Conservation (phyloP, 352 stramenopile species). For the Elongisporangium anandrum region DNA sequence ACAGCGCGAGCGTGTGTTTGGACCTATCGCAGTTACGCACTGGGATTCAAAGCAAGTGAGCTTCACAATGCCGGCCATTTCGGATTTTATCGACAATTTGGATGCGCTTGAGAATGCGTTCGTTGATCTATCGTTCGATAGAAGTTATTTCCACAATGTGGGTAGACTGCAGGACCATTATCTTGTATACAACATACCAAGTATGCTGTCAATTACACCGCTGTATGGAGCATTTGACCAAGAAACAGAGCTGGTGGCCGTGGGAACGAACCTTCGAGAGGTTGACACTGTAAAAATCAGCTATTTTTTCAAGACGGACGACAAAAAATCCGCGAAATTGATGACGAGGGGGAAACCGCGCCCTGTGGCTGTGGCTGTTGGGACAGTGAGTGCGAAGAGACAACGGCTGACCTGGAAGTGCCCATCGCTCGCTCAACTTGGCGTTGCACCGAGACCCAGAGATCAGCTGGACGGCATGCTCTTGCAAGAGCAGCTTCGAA, state of each 20-base stretch:
- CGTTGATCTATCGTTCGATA: conserved; percentile 60
- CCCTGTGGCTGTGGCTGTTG: conserved; percentile 19
- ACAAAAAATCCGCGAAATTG: conserved; percentile 7
- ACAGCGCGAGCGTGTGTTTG: conserved; percentile 17
- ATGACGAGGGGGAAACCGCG: background rate
- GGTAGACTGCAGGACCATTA: conserved; percentile 50
- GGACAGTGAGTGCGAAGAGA: conserved; percentile 32
- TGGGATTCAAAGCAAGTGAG: conserved; percentile 38
- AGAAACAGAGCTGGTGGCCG: conserved; percentile 40
- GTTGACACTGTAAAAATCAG: conserved; percentile 38
- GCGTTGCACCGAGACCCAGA: background rate
- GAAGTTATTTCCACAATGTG: conserved; percentile 33
- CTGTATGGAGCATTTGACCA: conserved; percentile 42
- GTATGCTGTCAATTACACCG: conserved; percentile 36
- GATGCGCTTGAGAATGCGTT: conserved; percentile 20
- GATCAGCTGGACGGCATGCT: conserved; percentile 28
- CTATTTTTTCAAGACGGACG: conserved; percentile 22
- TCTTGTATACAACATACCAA: conserved; percentile 53
- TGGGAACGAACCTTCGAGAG: conserved; percentile 32
- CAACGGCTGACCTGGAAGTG: conserved; percentile 50
- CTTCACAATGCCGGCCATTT: conserved; percentile 40
- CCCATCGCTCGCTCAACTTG: conserved; percentile 25
- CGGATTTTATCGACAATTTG: conserved; percentile 22
- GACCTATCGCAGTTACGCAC: conserved; percentile 26
- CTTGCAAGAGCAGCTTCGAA: conserved; percentile 26